These are phyloP conservation scores for Trichoderma brevicompactum DNA, from an alignment of 2,329 filamentous ascomycete genomes.

Conservation along the genomic window DNA sequence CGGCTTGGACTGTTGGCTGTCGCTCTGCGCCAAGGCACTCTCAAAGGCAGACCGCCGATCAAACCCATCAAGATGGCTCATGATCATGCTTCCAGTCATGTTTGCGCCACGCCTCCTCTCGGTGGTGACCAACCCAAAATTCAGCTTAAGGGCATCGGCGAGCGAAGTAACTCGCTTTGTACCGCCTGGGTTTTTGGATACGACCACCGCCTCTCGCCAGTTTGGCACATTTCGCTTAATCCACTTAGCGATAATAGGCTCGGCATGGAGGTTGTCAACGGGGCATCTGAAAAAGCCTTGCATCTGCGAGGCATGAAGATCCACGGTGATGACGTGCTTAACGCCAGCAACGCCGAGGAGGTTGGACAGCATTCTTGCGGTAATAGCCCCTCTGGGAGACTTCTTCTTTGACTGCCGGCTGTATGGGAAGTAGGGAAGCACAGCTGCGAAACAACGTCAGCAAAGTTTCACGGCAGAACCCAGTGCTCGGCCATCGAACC, in stretches of 20 bases:
- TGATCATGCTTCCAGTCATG: conserved; percentile 79
- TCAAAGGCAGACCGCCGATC: conserved; percentile 53
- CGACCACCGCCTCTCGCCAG: conserved; percentile 91
- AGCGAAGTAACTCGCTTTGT: conserved; percentile 96
- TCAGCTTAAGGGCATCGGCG: conserved; percentile 93
- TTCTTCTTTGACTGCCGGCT: conserved; percentile 99
- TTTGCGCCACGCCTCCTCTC: conserved; percentile 72
- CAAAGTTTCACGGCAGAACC: conserved; percentile 1
- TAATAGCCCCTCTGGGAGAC: conserved; percentile 93
- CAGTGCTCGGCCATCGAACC: conserved; percentile 59
- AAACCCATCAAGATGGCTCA: conserved; percentile 67
- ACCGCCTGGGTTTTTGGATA: conserved; percentile 97
- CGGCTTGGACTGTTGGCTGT: conserved; percentile 32
- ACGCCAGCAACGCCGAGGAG: conserved; percentile 91
- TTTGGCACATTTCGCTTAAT: conserved; percentile 84
- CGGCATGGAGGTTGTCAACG: conserved; percentile 95
- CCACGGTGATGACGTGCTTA: conserved; percentile 96
- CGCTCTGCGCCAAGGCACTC: conserved; percentile 32
- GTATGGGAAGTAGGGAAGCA: conserved; percentile 97
- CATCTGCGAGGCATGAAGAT: conserved; percentile 97
- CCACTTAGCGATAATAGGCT: conserved; percentile 94
- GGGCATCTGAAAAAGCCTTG: conserved; percentile 98
- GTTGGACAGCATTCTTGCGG: conserved; percentile 95
- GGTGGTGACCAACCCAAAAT: conserved; percentile 95
- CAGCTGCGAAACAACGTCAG: conserved; percentile 57